These are phyloP conservation scores for Anastatica hierochuntica DNA, from an alignment of 345 rosid species.

Conservation along the genomic window DNA sequence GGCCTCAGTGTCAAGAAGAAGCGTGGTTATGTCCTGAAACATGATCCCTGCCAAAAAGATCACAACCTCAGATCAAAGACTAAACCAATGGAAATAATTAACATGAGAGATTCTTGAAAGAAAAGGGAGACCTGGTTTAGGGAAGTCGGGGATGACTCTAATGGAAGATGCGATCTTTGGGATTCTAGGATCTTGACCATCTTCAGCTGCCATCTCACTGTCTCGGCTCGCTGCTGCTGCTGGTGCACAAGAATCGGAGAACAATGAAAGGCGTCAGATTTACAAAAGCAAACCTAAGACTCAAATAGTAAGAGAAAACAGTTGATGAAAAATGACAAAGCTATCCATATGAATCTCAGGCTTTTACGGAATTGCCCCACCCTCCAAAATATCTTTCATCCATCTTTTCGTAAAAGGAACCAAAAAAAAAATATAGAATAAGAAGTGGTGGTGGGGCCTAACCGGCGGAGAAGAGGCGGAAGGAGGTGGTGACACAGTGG, in stretches of 20 bases:
- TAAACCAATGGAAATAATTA: neutral
- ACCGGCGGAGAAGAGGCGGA: conserved; percentile 11
- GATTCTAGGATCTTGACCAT: conserved; percentile 53
- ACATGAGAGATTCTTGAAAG: too few species aligned
- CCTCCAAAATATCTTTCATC: too few species aligned
- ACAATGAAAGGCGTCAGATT: too few species aligned
- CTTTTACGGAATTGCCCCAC: conserved; percentile 30
- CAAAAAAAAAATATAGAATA: neutral
- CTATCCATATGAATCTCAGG: too few species aligned
- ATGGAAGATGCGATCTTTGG: conserved; percentile 52
- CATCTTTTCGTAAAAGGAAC: too few species aligned
- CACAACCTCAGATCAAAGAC: neutral
- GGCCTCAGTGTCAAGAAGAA: conserved; percentile 62
- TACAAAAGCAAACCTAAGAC: too few species aligned
- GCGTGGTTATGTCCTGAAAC: conserved; percentile 84
- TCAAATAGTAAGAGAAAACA: neutral
- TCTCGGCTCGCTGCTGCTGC: too few species aligned
- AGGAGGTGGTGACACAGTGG: conserved; percentile 2
- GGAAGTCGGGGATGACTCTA: conserved; percentile 86
- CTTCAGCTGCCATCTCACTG: conserved; percentile 36
- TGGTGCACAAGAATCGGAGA: too few species aligned
- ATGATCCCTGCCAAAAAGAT: conserved; percentile 47
- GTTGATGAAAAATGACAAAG: neutral
- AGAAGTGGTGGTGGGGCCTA: neutral
- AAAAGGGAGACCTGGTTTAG: conserved; percentile 80